Evolutionary conservation across 192 early-diverging fungal genomes (phyloP).

Genomic region (Backusella westeae): DNA sequence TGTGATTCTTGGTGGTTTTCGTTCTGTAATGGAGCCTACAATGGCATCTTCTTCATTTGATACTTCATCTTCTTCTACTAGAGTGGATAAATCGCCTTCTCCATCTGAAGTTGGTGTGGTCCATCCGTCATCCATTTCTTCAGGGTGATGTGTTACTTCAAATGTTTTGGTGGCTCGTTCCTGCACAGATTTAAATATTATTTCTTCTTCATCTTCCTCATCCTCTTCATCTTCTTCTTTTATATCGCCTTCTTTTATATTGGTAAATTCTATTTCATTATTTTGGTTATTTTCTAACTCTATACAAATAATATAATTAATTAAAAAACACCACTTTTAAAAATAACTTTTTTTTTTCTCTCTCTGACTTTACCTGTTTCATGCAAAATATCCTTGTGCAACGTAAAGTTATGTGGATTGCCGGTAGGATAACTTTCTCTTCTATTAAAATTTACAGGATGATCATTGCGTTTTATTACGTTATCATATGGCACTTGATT

Average conservation of each 20-base stretch:
- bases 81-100: background rate
- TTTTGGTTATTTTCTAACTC: background rate
- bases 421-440: background rate
- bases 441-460: constrained; percentile 5
- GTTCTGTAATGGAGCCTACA: constrained; percentile 1
- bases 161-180: constrained; percentile 9
- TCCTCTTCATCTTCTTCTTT: constrained; percentile 10
- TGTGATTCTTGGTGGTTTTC: constrained; percentile 14
- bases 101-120: background rate
- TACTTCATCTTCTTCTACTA: constrained; percentile 8
- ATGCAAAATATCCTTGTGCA: background rate
- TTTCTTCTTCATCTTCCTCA: constrained; percentile 19
- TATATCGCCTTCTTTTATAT: background rate
- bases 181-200: constrained; percentile 13
- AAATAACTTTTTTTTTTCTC: background rate
- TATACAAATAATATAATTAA: background rate
- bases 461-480: background rate
- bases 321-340: background rate
- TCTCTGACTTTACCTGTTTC: background rate
- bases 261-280: background rate
- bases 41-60: constrained; percentile 21
- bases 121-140: background rate
- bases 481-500: background rate
- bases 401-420: background rate
- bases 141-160: constrained; percentile 5